Percentiles rank a stretch among this genome's conserved stretches.
These are phyloP conservation scores for Planoprotostelium fungivorum DNA, from an alignment of 78 protist genomes.

Conservation along the genomic window DNA sequence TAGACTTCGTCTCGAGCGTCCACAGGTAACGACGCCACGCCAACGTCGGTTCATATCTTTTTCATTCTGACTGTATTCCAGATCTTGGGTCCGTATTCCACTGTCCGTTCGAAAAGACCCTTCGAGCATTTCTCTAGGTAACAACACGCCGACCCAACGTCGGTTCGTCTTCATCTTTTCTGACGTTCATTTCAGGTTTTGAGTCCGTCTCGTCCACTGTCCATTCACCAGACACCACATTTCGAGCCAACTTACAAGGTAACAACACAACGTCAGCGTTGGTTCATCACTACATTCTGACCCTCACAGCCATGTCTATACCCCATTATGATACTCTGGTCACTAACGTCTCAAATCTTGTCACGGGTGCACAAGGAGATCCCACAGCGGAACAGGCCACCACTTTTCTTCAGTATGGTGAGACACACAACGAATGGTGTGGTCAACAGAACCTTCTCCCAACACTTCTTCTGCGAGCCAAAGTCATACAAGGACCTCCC, in stretches of 20 bases:
- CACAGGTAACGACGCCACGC: background rate
- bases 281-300: background rate
- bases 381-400: slow-evolving; percentile 3
- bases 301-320: background rate
- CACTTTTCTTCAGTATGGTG: slow-evolving; percentile 1
- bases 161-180: background rate
- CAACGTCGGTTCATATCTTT: background rate
- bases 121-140: background rate
- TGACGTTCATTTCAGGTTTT: background rate
- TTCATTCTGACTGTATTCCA: background rate
- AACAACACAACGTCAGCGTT: background rate
- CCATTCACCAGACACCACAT: background rate
- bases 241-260: background rate
- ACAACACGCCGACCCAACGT: background rate
- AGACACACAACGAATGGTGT: background rate
- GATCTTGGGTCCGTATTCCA: background rate
- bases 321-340: background rate
- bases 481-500: slow-evolving; percentile 1
- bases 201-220: background rate
- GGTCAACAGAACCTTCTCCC: slow-evolving; percentile 2
- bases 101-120: background rate
- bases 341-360: background rate
- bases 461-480: slow-evolving; percentile 1
- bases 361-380: slow-evolving; percentile 2
- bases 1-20: background rate